Base-by-base conservation (phyloP, 352 stramenopile genomes). In the Phytophthora tentaculata region DNA sequence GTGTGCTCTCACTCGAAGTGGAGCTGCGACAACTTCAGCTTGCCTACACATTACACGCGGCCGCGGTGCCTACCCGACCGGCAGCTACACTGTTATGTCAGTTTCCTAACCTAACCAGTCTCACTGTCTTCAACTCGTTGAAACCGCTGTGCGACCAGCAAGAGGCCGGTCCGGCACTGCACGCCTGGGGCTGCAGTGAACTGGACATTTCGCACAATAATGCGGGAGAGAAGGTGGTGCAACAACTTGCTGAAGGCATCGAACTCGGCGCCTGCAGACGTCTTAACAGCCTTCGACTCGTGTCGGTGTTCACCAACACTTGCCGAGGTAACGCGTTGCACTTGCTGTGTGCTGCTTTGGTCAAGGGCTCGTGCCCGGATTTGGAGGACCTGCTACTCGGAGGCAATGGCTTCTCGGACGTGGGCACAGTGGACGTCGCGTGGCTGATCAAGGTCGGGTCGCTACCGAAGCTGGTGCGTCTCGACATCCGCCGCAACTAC, bases 401-500 rank as follows among this genome's bases (percentile, higher is more conserved):
- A 26, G 86, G 86, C 61, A 94, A 94, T 55, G 82, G 84, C 44
- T 88, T 94, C 55, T 89, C 81, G 28, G 86, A 94, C 47, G 79
- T 86, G 17, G 86, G 86, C 14, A 90, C 86, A 0, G 76, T 94
- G 16, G 83, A 92, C 62, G 76, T 94, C 44, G 86, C 84, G 41
- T 87, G 81, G 74, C 59, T 94, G 37, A 65, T 94, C n/a, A 81
- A 79, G 57, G 71, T 81, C 8, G 84, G 84, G 5, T 87, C 79
- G 35, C 61, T 91, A 28, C 86, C 86, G 3, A 87, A 91, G 58
- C 76, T 94, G 35, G 67, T 71, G 47, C 83, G 86, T 1, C 75
- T 94, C 28, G 84, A 94, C 45, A 78, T 94, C 54, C 84, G 86
- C 19, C 84, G 86, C 65, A 94, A 94, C 68, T 94, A 90, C 73